phyloP scores from a whole-genome alignment of 1,139 yeast species.

The Tardiomyces depauwii region DNA sequence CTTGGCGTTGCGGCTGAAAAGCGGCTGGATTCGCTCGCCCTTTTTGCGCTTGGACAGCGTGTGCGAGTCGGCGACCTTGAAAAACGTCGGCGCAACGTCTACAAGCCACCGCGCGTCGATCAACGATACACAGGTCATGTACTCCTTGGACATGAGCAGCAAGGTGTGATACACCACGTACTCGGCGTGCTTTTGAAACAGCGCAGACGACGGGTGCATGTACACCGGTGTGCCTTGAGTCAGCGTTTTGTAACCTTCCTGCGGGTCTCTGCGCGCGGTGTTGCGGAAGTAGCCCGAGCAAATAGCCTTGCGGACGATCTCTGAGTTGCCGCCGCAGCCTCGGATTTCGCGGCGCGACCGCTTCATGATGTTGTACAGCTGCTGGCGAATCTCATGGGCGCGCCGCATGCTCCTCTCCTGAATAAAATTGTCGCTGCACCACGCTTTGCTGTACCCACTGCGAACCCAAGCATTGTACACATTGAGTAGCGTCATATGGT shows the following conservation, averaged over 20 bases:
- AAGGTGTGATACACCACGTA: slow-evolving; percentile 80
- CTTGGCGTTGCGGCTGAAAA: slow-evolving; percentile 44
- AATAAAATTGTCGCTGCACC: slow-evolving; percentile 77
- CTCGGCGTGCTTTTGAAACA: slow-evolving; percentile 63
- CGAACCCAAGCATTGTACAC: slow-evolving; percentile 72
- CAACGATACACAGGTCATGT: slow-evolving; percentile 78
- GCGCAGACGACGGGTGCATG: slow-evolving; percentile 80
- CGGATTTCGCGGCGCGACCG: slow-evolving; percentile 39
- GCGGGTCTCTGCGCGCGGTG: slow-evolving; percentile 68
- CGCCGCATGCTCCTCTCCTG: slow-evolving; percentile 71
- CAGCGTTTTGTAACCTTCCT: slow-evolving; percentile 68
- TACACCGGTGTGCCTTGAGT: slow-evolving; percentile 68
- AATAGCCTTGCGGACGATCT: slow-evolving; percentile 55
- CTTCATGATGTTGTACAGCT: slow-evolving; percentile 52
- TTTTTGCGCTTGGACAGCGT: slow-evolving; percentile 32
- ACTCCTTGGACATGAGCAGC: slow-evolving; percentile 73
- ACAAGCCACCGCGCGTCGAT: slow-evolving; percentile 81
- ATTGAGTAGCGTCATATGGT: slow-evolving; percentile 74
- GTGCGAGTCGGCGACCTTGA: slow-evolving; percentile 43
- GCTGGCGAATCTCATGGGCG: slow-evolving; percentile 72
- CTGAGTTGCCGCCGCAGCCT: slow-evolving; percentile 43
- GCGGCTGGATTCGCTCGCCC: slow-evolving; percentile 48
- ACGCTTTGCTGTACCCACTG: slow-evolving; percentile 46
- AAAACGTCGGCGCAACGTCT: slow-evolving; percentile 80
- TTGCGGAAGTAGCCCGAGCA: slow-evolving; percentile 86